Evolutionary conservation across 225 moss, liverwort and hornwort genomes (phyloP).

Genomic region (Antitrichia curtipendula): DNA sequence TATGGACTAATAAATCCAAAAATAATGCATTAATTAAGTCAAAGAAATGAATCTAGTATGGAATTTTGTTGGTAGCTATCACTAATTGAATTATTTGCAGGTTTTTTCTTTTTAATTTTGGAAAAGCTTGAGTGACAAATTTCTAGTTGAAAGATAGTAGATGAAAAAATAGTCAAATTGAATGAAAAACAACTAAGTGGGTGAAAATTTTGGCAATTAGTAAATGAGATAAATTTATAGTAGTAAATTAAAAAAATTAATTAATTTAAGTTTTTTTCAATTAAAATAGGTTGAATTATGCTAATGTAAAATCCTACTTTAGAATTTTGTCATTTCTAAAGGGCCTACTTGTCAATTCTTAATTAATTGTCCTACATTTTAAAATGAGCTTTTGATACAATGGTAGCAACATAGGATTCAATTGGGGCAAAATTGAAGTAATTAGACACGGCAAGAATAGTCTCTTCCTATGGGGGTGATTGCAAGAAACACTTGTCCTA

Average conservation of each 20-base stretch:
- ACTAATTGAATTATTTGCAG: neutral
- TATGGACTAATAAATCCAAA: neutral
- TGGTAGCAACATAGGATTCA: too few relatives aligned
- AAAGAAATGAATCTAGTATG: too few relatives aligned
- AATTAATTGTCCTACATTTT: too few relatives aligned
- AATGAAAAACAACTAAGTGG: neutral
- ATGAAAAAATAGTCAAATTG: neutral
- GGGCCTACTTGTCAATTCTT: too few relatives aligned
- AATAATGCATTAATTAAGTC: too few relatives aligned
- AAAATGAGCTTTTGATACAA: too few relatives aligned
- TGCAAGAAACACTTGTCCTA: too few relatives aligned
- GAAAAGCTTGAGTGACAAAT: neutral
- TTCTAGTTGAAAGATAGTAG: neutral
- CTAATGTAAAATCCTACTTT: too few relatives aligned
- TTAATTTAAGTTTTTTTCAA: neutral
- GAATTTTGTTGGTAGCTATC: neutral
- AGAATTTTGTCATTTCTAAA: too few relatives aligned
- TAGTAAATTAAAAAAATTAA: neutral
- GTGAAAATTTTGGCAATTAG: neutral
- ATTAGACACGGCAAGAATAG: neutral
- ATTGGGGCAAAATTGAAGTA: too few relatives aligned
- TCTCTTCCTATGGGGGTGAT: too few relatives aligned
- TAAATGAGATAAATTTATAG: too few relatives aligned
- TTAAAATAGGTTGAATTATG: neutral
- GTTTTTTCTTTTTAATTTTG: neutral